Conservation (phyloP, 495 filamentous ascomycete genomes). For the Aspergillus coremiiformis region DNA sequence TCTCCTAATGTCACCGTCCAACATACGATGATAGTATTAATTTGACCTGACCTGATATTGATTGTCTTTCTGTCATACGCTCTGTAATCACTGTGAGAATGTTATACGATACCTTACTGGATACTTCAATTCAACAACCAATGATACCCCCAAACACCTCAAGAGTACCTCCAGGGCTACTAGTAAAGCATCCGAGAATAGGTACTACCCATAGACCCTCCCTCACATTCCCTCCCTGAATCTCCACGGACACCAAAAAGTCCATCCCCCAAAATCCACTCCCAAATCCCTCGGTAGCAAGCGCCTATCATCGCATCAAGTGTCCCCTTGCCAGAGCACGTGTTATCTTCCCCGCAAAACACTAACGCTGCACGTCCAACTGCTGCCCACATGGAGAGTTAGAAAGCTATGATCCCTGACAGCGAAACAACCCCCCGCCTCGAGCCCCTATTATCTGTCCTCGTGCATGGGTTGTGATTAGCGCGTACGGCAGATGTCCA, state of each 20-base stretch:
- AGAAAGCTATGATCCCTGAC: neutral
- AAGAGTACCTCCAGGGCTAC: no score
- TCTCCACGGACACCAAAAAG: neutral
- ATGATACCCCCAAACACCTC: neutral
- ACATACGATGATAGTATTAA: neutral
- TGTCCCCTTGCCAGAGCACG: neutral
- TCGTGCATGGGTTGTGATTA: neutral
- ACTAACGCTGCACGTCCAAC: neutral
- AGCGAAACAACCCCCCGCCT: no score
- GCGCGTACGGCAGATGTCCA: neutral
- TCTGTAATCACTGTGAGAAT: neutral
- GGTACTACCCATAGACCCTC: neutral
- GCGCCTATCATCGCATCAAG: neutral
- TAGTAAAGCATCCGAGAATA: neutral
- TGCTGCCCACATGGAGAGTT: neutral
- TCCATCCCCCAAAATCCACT: neutral
- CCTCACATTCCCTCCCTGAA: neutral
- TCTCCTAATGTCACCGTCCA: neutral
- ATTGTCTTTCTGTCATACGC: neutral
- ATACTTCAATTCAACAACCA: neutral
- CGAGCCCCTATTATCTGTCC: no score
- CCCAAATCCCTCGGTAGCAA: neutral
- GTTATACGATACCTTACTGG: neutral
- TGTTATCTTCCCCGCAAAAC: neutral
- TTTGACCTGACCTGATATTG: neutral